Percentiles rank a stretch among this genome's conserved stretches.
phyloP scores from a whole-genome alignment of 495 filamentous ascomycete genomes.

The Hypoxylon perforatum region DNA sequence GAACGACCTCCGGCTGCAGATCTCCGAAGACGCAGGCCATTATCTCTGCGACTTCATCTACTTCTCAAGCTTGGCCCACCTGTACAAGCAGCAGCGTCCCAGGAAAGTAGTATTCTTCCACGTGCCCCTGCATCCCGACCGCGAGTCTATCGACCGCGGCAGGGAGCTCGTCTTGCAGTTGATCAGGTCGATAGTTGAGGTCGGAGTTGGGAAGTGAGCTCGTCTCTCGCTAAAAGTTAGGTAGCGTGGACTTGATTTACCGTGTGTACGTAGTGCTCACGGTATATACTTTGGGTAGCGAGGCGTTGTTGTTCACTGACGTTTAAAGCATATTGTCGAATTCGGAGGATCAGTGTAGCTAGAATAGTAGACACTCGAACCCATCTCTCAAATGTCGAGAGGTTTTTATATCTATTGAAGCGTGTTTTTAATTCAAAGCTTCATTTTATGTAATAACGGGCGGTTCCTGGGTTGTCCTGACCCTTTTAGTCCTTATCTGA shows the following conservation, averaged over 20 bases:
- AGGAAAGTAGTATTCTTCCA: constrained; percentile 80
- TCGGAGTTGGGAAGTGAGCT: constrained; percentile 43
- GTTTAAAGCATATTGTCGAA: background rate
- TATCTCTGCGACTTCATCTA: constrained; percentile 91
- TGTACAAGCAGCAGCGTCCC: constrained; percentile 60
- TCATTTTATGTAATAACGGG: no score
- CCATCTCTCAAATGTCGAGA: no score
- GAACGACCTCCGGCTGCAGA: constrained; percentile 65
- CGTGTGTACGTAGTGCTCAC: constrained; percentile 7
- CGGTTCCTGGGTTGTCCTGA: no score
- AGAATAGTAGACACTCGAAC: no score
- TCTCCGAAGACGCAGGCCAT: constrained; percentile 80
- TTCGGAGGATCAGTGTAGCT: no score
- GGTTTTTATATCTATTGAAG: no score
- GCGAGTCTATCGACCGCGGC: constrained; percentile 68
- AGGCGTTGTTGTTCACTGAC: background rate
- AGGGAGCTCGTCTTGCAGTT: constrained; percentile 72
- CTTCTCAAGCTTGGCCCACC: constrained; percentile 74
- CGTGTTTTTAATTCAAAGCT: no score
- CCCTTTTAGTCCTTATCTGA: no score
- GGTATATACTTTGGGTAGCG: background rate
- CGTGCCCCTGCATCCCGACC: constrained; percentile 71
- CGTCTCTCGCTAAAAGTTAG: background rate
- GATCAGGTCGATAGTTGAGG: constrained; percentile 71
- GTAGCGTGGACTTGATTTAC: background rate